These are phyloP conservation scores for Evansstolkia leycettana DNA, from an alignment of 495 filamentous ascomycete genomes.

Conservation along the genomic window DNA sequence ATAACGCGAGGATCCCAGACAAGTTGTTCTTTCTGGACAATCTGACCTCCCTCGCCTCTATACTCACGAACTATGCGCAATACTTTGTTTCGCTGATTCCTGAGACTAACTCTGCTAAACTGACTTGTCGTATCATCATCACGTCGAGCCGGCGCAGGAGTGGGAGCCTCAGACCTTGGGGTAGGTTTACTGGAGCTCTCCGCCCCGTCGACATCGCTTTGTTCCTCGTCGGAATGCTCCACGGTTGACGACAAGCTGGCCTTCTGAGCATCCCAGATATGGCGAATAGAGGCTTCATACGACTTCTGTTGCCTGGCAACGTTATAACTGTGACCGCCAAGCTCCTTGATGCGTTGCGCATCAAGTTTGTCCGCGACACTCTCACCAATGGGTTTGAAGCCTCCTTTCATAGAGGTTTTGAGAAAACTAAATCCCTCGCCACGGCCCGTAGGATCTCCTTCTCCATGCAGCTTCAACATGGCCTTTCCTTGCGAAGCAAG, in stretches of 20 bases:
- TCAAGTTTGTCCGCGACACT: constrained; percentile 78
- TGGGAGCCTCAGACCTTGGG: constrained; percentile 48
- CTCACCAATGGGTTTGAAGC: constrained; percentile 82
- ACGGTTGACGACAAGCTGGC: constrained; percentile 55
- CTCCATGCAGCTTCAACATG: constrained; percentile 88
- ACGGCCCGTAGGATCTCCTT: constrained; percentile 89
- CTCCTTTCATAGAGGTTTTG: constrained; percentile 96
- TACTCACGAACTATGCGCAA: constrained; percentile 62
- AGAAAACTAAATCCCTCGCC: constrained; percentile 93
- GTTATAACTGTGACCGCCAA: constrained; percentile 93
- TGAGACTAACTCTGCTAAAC: constrained; percentile 64
- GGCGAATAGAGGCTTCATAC: constrained; percentile 77
- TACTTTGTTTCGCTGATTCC: constrained; percentile 56
- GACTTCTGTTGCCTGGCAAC: constrained; percentile 80
- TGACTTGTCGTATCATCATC: constrained; percentile 81
- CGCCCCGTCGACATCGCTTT: constrained; percentile 54
- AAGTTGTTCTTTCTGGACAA: constrained; percentile 45
- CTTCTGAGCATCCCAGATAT: constrained; percentile 84
- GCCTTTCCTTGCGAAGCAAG: constrained; percentile 89
- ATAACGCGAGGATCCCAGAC: constrained; percentile 66
- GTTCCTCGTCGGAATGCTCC: constrained; percentile 49
- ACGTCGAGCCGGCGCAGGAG: constrained; percentile 37
- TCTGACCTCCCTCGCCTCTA: constrained; percentile 48
- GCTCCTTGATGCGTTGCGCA: constrained; percentile 70
- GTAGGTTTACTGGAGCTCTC: constrained; percentile 51